These are phyloP conservation scores for Ogataea thermomethanolica DNA, from an alignment of 805 yeast species.

Conservation along the genomic window DNA sequence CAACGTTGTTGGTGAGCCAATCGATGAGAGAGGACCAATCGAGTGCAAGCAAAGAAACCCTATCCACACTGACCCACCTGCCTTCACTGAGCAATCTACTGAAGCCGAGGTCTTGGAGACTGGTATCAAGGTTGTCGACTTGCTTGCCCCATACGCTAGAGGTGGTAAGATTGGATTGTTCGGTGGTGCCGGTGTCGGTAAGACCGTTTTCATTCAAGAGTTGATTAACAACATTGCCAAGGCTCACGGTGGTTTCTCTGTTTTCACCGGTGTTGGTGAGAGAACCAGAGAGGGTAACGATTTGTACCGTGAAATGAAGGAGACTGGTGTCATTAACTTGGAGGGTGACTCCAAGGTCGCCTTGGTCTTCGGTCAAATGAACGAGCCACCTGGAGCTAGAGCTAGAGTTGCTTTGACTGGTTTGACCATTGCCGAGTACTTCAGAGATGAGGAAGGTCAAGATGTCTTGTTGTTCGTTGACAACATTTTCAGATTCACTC, in stretches of 20 bases:
- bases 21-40: constrained; percentile 99
- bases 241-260: constrained; percentile 99
- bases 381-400: constrained; percentile 99
- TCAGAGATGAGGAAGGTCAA: constrained; percentile 99
- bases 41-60: constrained; percentile 91
- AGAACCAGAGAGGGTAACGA: constrained; percentile 99
- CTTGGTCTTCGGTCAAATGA: constrained; percentile 99
- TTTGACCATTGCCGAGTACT: constrained; percentile 99
- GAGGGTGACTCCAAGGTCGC: constrained; percentile 99
- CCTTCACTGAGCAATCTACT: constrained; percentile 95
- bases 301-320: constrained; percentile 99
- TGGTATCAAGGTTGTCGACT: constrained; percentile 99
- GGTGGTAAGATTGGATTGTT: constrained; percentile 99
- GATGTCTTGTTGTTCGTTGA: constrained; percentile 99
- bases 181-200: constrained; percentile 99
- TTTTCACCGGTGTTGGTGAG: constrained; percentile 99
- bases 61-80: constrained; percentile 97
- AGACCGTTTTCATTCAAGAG: constrained; percentile 99
- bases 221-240: constrained; percentile 99
- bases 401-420: constrained; percentile 99
- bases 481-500: constrained; percentile 99
- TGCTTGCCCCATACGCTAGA: constrained; percentile 99
- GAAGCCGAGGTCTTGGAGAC: constrained; percentile 98
- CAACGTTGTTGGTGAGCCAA: constrained; percentile 99
- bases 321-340: constrained; percentile 99